Evolutionary conservation across 2,329 filamentous ascomycete species (phyloP), one percentile per base, ranked within the genome.

Genomic region (Phialophora tarda): DNA sequence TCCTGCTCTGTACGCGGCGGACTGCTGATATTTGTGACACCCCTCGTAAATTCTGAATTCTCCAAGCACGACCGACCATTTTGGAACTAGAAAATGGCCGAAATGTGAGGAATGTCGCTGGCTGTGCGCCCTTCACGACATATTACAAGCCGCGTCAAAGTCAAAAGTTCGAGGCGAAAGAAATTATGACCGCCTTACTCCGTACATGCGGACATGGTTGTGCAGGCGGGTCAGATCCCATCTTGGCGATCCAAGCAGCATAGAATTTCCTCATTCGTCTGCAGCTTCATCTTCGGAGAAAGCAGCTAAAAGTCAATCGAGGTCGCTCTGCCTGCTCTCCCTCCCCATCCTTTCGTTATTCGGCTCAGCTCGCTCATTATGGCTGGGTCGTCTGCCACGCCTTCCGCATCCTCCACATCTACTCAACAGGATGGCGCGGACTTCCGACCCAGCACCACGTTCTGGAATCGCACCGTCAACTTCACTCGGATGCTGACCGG

Each of bases 401-500:
- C 51, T 44, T 44, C 38, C 59, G 34, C 51, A n/a, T 73, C 41
- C 73, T 75, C 66, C 73, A 32, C 53, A 7, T 54, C 48, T 21
- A 24, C 44, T 14, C 30, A 51, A 30, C 57, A 59, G 32, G 59
- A 61, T 61, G 59, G 30, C 17, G 23, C 47, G 12, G 57, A 54
- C 64, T 73, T 64, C 65, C 73, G 64, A 56, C 74, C 61, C 67
- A 79, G 79, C 14, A 76, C 82, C 70, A 80, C 81, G 62, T 74
- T 75, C 24, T 79, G 74, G 70, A 80, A 80, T 41, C 78, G 80
- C 83, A 97, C 92, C 90, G 85, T 90, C 77, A 96, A 91, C 82
- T 90, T 93, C 82, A 97, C 96, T 84, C 87, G 87, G 73, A 90
- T 93, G 79, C 82, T 96, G 58, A 88, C 90, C 17, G 90, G 91